Evolutionary conservation across 2,329 filamentous ascomycete genomes (phyloP), one percentile per base, ranked within the genome.

Genomic region (Myriangium duriaei): DNA sequence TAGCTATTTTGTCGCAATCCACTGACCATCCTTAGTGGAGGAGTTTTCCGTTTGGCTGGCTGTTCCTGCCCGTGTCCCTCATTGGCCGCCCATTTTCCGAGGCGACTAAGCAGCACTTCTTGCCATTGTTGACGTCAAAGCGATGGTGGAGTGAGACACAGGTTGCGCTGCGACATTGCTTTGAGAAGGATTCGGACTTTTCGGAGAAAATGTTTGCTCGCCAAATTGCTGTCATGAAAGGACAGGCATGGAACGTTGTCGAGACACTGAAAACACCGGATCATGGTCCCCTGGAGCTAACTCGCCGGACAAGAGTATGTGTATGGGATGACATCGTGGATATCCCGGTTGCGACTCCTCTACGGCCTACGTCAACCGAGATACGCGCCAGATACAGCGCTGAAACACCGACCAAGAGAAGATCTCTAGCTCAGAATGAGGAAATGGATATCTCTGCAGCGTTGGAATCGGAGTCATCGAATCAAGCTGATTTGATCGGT

Each of bases 311-410:
- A 34, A 78, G 88, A 50, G 88, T 98, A 12, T 94, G 86, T 51
- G 88, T 98, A 10, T 98, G 91, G 91, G 91, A 98, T 53, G 91
- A 98, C 54, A 66, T 96, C 14, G 91, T 98, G 14, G 91, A 98
- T 51, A 82, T 98, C 11, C 91, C 91, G 2, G 80, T 96, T 34
- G 91, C 87, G 2, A 85, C 95, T 19, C 88, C 88, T 15, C 79
- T 98, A 69, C 78, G 83, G 34, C 74, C 75, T 6, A 81, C 87
- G 5, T 88, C 83, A 4, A 77, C 78, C n/a, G 88, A 96, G 53
- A 79, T 84, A 65, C 77, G 81, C 38, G 76, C 75, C 37, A 66
- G 68, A 48, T 71, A 71, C 34, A 60, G 34, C 35, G n/a, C 36
- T 39, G 3, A 32, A 43, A 13, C 32, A 5, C 51, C 48, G 34